Evolutionary conservation across 768 basidiomycete genomes (phyloP), one percentile per base, ranked within the genome.

Genomic region (Baorangia bicolor): DNA sequence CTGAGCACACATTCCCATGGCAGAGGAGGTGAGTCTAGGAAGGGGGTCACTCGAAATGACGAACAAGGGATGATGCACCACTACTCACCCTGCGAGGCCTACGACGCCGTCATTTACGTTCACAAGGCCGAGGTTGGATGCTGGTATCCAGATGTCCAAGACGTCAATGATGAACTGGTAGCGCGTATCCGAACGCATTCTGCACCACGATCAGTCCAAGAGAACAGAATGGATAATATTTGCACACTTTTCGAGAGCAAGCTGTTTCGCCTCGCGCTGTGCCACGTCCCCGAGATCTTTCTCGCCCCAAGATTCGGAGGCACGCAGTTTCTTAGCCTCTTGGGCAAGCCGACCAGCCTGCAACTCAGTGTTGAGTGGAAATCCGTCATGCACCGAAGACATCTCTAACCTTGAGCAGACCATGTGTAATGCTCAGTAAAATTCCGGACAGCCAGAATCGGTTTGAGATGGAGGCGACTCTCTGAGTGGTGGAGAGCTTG

Each of bases 381-480:
- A 59, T 43, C 6, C 2, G 41, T 9, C 20, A 16, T 30, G 25
- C 4, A 27, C 0, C 0, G 2, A 23, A 8, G n/a, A 20, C 2
- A 34, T 18, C 34, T 48, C 70, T 34, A 58, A 86, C 90, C 78
- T 92, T 92, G 58, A 91, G 69, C 3, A 83, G 69, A 25, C 85
- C 81, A 66, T 88, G 85, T 18, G 81, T 73, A 27, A 96, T 77
- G 67, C 90, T 94, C 66, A 93, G 84, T 34, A 87, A 59, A 55
- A 98, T 94, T 0, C 94, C 95, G 4, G 87, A 80, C 20, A 95
- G 76, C 94, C 94, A 98, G 73, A 93, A 88, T 38, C 86, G 84
- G 73, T 88, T 90, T 3, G 92, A 85, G 10, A 81, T 74, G 70
- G 82, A 86, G 56, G 80, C 74, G 16, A 90, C 74, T 62, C 75